A percentile compares a stretch with the other conserved stretches of the same genome.
phyloP scores from a whole-genome alignment of 1,284 basidiomycete genomes.

The Moesziomyces antarcticus region DNA sequence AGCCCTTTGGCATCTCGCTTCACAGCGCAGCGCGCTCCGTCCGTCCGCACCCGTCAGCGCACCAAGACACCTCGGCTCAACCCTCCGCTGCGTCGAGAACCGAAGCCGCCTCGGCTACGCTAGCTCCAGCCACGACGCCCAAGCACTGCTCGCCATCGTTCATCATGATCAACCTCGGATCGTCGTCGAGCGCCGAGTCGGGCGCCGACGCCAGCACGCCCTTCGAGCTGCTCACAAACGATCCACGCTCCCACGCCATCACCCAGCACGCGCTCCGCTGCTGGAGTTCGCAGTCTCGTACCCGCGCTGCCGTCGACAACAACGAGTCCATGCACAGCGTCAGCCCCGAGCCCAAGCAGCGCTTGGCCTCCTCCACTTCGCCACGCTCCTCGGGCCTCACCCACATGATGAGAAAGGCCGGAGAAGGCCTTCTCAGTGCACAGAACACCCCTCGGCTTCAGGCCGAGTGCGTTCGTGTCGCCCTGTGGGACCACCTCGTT shows the following conservation, averaged over 20 bases:
- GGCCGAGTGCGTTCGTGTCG: constrained; percentile 27
- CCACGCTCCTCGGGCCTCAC: constrained; percentile 37
- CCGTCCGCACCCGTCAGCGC: constrained; percentile 10
- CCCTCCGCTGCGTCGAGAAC: neutral
- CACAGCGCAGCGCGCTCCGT: constrained; percentile 28
- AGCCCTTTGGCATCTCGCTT: constrained; percentile 29
- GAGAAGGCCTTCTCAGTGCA: constrained; percentile 24
- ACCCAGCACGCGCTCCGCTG: constrained; percentile 30
- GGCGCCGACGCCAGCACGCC: constrained; percentile 7
- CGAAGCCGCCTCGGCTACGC: neutral
- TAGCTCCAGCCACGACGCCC: constrained; percentile 1
- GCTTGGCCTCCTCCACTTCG: constrained; percentile 10
- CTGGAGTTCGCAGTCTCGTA: constrained; percentile 28
- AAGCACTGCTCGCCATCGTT: constrained; percentile 16
- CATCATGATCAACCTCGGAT: constrained; percentile 4
- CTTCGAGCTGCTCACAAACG: constrained; percentile 32
- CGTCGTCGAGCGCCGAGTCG: neutral
- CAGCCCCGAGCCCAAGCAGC: constrained; percentile 11
- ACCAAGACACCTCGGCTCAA: constrained; percentile 6
- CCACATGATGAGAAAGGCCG: constrained; percentile 45
- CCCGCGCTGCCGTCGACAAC: neutral
- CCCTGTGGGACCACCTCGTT: constrained; percentile 29
- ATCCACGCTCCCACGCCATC: constrained; percentile 21
- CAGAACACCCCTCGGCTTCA: constrained; percentile 22
- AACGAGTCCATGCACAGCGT: constrained; percentile 7